Conservation (phyloP, 2,329 filamentous ascomycete genomes). For the Arthrobotrys sinensis region DNA sequence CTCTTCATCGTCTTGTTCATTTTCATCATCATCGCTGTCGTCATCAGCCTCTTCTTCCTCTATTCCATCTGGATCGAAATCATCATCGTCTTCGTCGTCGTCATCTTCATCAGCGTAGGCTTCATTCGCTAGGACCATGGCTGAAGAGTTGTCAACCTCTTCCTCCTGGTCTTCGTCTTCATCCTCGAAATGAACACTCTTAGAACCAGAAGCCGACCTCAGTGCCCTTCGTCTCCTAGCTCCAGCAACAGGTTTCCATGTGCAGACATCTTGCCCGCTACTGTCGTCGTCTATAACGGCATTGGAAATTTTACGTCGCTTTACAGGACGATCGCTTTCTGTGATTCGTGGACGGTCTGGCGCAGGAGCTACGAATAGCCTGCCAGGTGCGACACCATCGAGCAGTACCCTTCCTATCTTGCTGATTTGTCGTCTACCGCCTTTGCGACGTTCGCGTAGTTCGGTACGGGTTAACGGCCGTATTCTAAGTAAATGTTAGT, state of each 20-base stretch:
- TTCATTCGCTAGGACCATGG: slow-evolving; percentile 31
- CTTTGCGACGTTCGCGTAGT: slow-evolving; percentile 61
- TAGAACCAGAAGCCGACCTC: slow-evolving; percentile 33
- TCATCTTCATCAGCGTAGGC: slow-evolving; percentile 30
- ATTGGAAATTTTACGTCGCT: slow-evolving; percentile 38
- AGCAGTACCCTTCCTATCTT: slow-evolving; percentile 62
- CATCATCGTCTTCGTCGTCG: slow-evolving; percentile 44
- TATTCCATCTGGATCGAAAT: slow-evolving; percentile 57
- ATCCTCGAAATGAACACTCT: slow-evolving; percentile 47
- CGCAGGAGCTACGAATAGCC: slow-evolving; percentile 61
- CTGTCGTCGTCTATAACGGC: slow-evolving; percentile 10
- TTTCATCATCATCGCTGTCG: not conserved
- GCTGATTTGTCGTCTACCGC: slow-evolving; percentile 63
- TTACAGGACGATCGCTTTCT: slow-evolving; percentile 40
- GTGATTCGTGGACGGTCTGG: slow-evolving; percentile 61
- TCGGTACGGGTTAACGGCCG: slow-evolving; percentile 62
- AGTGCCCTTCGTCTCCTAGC: slow-evolving; percentile 1
- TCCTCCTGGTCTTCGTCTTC: slow-evolving; percentile 15
- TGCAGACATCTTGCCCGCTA: slow-evolving; percentile 9
- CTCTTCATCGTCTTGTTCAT: slow-evolving; percentile 26
- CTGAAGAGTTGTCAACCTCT: slow-evolving; percentile 9
- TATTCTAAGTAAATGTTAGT: slow-evolving; percentile 58
- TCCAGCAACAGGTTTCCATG: slow-evolving; percentile 27
- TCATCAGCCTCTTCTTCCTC: slow-evolving; percentile 35
- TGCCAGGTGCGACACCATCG: slow-evolving; percentile 63